Base-by-base conservation (phyloP, 768 basidiomycete genomes). In the Rhizopogon salebrosus region DNA sequence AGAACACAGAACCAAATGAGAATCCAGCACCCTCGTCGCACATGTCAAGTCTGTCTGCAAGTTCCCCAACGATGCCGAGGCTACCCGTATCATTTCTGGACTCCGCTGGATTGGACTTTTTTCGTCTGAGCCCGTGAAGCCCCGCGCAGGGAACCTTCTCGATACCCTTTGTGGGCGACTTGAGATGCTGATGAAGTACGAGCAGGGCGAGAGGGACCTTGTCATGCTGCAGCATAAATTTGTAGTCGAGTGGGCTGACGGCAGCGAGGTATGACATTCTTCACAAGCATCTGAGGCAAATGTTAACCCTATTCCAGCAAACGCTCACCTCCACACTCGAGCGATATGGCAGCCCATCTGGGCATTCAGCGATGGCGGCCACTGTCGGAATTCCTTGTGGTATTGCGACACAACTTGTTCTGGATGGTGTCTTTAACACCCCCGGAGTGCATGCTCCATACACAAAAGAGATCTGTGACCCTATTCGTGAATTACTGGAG, bases 181-280 rank as follows among this genome's bases (percentile, higher is more conserved):
- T 45, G 95, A 99, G 76, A 82, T 76, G 55, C 79, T 95, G 67
- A 97, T 98, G 91, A 81, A 85, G 70, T 98, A 95, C 72, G 89
- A 85, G 57, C 72, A 77, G 42, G 92, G 91, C 57, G 94, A 98
- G 72, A 86, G 92, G 10, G 95, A 99, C 70, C 82, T 98, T 55
- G 91, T 99, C 55, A 92, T 98, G 85, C 83, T 99, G 50, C 95
- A 98, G 73, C 95, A 99, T 81, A 95, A 95, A 76, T 98, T 99
- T 66, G 73, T 92, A 60, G 85, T 98, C 35, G 85, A 94, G 66
- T 89, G 88, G 81, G 77, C 80, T 31, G 92, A 98, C 63, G 94
- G 95, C 42, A 78, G 72, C 43, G 74, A 80, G 72, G 87, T 85
- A 55, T 48, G 79, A 60, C 41, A 34, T 10, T 10, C 24, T 20